phyloP scores from a whole-genome alignment of 345 rosid genomes.

The Moringa oleifera region DNA sequence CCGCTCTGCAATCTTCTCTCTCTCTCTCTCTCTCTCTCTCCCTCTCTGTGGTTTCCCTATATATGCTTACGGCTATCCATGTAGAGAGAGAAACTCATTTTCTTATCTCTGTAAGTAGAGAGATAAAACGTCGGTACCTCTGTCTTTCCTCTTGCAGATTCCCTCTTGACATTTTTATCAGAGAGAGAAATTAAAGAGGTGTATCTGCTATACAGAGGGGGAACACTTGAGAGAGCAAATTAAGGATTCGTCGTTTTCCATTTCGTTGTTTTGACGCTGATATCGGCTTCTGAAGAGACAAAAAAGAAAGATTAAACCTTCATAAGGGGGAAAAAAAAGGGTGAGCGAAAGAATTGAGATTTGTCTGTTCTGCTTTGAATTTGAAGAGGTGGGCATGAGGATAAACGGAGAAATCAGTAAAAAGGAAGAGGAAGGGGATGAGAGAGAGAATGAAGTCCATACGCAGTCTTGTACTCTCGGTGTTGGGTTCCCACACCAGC shows the following conservation, averaged over 20 bases:
- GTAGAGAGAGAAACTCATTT: too few relatives aligned
- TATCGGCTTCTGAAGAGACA: not conserved
- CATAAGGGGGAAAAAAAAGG: not conserved
- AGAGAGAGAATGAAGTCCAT: slow-evolving; percentile 4
- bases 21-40: not conserved
- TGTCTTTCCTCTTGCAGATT: not conserved
- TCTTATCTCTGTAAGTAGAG: not conserved
- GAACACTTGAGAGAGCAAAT: not conserved
- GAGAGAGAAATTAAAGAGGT: not conserved
- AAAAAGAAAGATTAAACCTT: not conserved
- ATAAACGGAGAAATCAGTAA: slow-evolving; percentile 36
- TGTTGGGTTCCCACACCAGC: slow-evolving; percentile 20
- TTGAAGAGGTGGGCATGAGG: slow-evolving; percentile 40
- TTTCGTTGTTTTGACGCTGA: not conserved
- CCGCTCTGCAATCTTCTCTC: not conserved
- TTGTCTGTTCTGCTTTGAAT: slow-evolving; percentile 15
- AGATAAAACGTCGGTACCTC: not conserved
- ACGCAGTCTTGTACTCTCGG: slow-evolving; percentile 18
- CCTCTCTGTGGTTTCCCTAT: too few relatives aligned
- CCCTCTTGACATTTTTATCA: not conserved
- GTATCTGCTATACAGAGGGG: not conserved
- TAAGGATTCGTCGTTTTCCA: not conserved
- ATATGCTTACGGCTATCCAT: not conserved
- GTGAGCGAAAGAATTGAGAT: slow-evolving; percentile 23
- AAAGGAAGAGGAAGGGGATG: slow-evolving; percentile 16